Base-by-base conservation (phyloP, 2,329 filamentous ascomycete genomes). In the Ceratocystis cacaofunesta region DNA sequence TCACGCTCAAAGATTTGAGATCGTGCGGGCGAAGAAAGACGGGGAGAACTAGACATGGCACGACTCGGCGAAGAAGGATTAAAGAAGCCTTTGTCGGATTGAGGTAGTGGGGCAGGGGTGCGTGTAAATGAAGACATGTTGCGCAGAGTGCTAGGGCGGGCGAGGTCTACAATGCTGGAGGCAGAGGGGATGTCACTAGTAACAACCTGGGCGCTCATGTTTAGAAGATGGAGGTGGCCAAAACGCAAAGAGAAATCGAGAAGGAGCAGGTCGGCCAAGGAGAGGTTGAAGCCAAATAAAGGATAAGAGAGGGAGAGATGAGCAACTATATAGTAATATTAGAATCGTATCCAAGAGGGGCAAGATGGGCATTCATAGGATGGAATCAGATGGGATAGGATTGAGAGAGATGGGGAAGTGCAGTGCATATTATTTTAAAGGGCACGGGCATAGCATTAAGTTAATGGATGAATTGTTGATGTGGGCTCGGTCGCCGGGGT, bases 1-100 rank as follows among this genome's bases (percentile, higher is more conserved):
- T 92, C 90, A 71, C 92, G 88, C 78, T 97, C 92, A 73, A 97
- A 97, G 71, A 97, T 96, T 70, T 87, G 85, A 3, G 85, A 87
- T 32, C 82, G 81, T 10, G 90, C 89, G 15, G 92, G 90, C 22
- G 90, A 95, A 64, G 87, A 83, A 57, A 92, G 76, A 61, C 88
- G 82, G 3, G 90, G 87, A 7, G 90, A 92, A 8, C 83, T 82
- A 12, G 87, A 86, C 57, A 89, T 76, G 63, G 82, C 83, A 66
- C 85, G 83, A 67, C 77, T 79, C 2, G 89, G 88, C 2, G 88
- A 90, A 0, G 84, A 78, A 15, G 85, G 83, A 60, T 61, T 36
- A 60, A 76, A 74, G 70, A 77, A 75, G 69, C 77, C 72, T 70
- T 77, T 72, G 69, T 81, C 76, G 69, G 75, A 72, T 66, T 75